Base-by-base conservation (phyloP, 495 filamentous ascomycete species). In the Aspergillus homomorphus region DNA sequence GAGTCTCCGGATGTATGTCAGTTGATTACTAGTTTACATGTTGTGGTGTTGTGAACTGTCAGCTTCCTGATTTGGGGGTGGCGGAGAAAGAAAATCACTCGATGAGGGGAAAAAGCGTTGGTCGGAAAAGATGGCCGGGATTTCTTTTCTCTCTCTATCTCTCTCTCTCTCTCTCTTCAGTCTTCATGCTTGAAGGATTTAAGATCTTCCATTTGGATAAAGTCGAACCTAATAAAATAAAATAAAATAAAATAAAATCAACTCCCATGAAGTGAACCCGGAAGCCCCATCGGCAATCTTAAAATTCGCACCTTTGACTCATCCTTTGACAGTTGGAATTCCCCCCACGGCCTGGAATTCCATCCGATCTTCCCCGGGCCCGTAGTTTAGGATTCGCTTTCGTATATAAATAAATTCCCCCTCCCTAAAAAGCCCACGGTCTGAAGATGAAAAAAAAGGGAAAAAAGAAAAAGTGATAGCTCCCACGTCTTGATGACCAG, bases 391-490 rank as follows among this genome's bases (percentile, higher is more conserved):
- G 16, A 18, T 51, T 10, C 7, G n/a, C n/a, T n/a, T n/a, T n/a
- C 26, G 26, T 28, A 38, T 38, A 50, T 50, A 50, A 58, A 58
- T 38, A 49, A 54, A 38, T 14, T 12, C 33, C 7, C 10, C 33
- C 33, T 12, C 33, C 33, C 4, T 2, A 38, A 38, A 38, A 7
- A 38, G 33, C 33, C 33, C 33, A 38, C 33, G 33, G 33, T 38
- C 33, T 38, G 33, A n/a, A 28, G 52, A 60, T 51, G 45, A 49
- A 55, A 55, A 21, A 45, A 46, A 58, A 28, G 18, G 49, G 18
- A 58, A 57, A 50, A 51, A 30, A 54, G 46, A 56, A 57, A 57
- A 23, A 62, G 45, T 56, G 64, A 63, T 62, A 66, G 61, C 63
- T 66, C 63, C 33, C 57, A 58, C 57, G 57, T 44, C 54, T 55